Evolutionary conservation across 768 basidiomycete genomes (phyloP), one percentile per base, ranked within the genome.

Genomic region (Pisolithus albus): DNA sequence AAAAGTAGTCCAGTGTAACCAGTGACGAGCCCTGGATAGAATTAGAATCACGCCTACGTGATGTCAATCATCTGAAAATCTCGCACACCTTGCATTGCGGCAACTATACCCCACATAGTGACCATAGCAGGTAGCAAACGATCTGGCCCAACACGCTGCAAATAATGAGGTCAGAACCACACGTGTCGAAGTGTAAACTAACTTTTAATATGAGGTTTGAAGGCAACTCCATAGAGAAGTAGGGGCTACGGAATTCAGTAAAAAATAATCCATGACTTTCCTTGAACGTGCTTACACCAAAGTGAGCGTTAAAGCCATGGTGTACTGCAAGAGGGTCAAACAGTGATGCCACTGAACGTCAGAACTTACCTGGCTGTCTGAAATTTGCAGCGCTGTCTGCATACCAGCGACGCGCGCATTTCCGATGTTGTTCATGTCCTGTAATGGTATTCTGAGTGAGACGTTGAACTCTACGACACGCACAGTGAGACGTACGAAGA

Each of bases 351-450:
- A 5, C 21, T 19, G 8, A n/a, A 4, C 0, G 26, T 9, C 0
- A 44, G 13, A 26, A 18, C 42, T 15, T 41, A 63, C 65, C 53
- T 67, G 58, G 37, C 66, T 60, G 38, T 64, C 59, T 1, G 60
- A 57, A 40, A 68, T 57, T 5, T 16, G 66, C 45, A 85, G 61
- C 41, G 80, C 73, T 18, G 63, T 73, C 58, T 82, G 79, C 53
- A 85, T 62, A 9, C 83, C 82, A 9, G 81, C 82, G 5, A 83
- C 72, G 16, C 76, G 72, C 41, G 81, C 82, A 54, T 83, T 83
- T 23, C 74, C 75, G 36, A 83, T 68, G 56, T 83, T 81, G 44
- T 57, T 67, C 23, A 58, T 58, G 46, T 77, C 49, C 79, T 65
- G 21, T 21, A 9, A 45, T 26, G 16, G 15, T 53, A 38, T 44